Conservation (phyloP, 2,329 filamentous ascomycete genomes). For the Aspergillus bombycis region DNA sequence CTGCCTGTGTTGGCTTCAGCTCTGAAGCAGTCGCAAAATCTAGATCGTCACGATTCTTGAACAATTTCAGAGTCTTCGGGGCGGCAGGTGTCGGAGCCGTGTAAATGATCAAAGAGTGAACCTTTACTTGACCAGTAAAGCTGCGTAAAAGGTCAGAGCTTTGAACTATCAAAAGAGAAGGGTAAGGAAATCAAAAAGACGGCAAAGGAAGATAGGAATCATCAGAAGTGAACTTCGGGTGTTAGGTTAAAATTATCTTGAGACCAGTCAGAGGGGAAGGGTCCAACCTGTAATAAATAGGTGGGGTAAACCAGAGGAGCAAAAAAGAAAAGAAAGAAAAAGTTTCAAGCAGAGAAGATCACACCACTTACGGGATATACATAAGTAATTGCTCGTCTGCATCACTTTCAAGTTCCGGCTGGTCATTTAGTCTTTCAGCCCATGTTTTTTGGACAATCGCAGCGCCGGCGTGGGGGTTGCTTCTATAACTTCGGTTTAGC, state of each 20-base stretch:
- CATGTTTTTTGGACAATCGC: slow-evolving; percentile 88
- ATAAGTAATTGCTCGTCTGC: slow-evolving; percentile 93
- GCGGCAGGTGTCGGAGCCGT: slow-evolving; percentile 71
- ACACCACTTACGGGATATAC: slow-evolving; percentile 72
- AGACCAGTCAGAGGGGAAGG: slow-evolving; percentile 22
- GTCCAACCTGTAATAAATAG: slow-evolving; percentile 22
- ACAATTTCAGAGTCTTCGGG: slow-evolving; percentile 82
- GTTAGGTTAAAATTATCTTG: neutral
- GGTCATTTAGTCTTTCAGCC: slow-evolving; percentile 71
- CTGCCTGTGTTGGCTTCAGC: slow-evolving; percentile 69
- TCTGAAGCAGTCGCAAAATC: slow-evolving; percentile 80
- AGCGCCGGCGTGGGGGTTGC: slow-evolving; percentile 66
- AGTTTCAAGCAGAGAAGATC: neutral
- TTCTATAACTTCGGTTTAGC: slow-evolving; percentile 46
- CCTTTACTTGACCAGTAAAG: slow-evolving; percentile 90
- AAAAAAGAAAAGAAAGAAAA: neutral
- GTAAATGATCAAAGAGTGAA: slow-evolving; percentile 86
- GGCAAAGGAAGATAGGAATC: no score
- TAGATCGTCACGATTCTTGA: slow-evolving; percentile 82
- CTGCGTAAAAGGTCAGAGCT: slow-evolving; percentile 47
- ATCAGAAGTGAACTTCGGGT: neutral
- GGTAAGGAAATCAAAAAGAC: no score
- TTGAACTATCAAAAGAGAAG: no score
- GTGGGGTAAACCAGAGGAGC: slow-evolving; percentile 22
- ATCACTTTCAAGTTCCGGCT: slow-evolving; percentile 81